phyloP scores from a whole-genome alignment of 306 rosid genomes.

The Ochetophila trinervis region DNA sequence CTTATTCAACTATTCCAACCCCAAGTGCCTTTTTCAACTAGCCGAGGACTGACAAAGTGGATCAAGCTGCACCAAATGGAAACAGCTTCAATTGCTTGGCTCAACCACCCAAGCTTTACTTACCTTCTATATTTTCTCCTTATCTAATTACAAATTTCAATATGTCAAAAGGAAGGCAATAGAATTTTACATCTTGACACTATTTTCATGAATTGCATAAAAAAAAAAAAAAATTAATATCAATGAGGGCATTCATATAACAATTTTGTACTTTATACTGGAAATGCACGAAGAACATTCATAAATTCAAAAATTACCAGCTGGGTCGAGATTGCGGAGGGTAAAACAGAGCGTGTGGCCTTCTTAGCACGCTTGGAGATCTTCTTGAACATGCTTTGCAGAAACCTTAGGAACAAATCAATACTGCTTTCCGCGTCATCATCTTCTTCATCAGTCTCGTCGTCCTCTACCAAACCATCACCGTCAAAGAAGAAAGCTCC shows the following conservation, averaged over 20 bases:
- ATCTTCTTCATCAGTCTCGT: constrained; percentile 33
- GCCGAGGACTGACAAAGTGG: too few relatives aligned
- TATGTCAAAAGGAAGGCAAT: neutral
- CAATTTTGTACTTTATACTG: too few relatives aligned
- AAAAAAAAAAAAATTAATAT: neutral
- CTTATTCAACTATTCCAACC: too few relatives aligned
- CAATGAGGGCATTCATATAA: neutral
- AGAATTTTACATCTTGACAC: neutral
- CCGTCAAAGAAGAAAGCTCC: constrained; percentile 40
- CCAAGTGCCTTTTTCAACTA: too few relatives aligned
- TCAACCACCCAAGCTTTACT: neutral
- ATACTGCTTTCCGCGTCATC: constrained; percentile 66
- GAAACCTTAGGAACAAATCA: constrained; percentile 59
- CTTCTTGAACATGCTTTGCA: constrained; percentile 65
- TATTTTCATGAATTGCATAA: neutral
- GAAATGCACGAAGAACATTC: too few relatives aligned
- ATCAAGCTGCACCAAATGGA: too few relatives aligned
- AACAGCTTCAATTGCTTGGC: too few relatives aligned
- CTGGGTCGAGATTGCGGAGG: constrained; percentile 52
- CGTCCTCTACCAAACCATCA: constrained; percentile 43
- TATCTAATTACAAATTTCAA: neutral
- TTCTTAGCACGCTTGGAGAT: constrained; percentile 65
- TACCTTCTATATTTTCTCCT: neutral
- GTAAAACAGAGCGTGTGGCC: constrained; percentile 66
- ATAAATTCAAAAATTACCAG: constrained; percentile 41